These are phyloP conservation scores for Penicillium sp. DNA, from an alignment of 2,329 filamentous ascomycete species.

Conservation along the genomic window DNA sequence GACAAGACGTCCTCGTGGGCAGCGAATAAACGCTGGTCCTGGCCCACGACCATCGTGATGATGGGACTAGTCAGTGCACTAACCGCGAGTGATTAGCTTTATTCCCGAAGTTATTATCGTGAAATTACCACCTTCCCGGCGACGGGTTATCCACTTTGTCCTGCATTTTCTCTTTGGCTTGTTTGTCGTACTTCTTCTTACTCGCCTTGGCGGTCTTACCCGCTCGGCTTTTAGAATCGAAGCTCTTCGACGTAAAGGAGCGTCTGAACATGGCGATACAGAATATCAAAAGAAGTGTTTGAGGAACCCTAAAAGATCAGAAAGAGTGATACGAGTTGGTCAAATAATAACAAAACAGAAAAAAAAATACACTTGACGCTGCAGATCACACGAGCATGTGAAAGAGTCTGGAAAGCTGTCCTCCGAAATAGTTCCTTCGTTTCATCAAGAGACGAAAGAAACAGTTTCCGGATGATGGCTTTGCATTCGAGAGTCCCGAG, in stretches of 20 bases:
- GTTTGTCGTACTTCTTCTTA: conserved; percentile 76
- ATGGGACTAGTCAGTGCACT: conserved; percentile 68
- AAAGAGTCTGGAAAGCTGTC: conserved; percentile 57
- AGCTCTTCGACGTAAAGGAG: conserved; percentile 74
- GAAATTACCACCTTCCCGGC: conserved; percentile 49
- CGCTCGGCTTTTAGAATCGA: conserved; percentile 79
- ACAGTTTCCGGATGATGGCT: conserved; percentile 29
- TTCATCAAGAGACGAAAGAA: conserved; percentile 34
- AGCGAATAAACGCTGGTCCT: conserved; percentile 85
- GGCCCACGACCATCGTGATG: conserved; percentile 80
- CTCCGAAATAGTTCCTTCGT: conserved; percentile 34
- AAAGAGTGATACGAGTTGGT: conserved; percentile 43
- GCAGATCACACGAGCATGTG: conserved; percentile 51
- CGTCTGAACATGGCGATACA: conserved; percentile 80
- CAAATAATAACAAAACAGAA: conserved; percentile 25
- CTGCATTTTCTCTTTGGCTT: conserved; percentile 82
- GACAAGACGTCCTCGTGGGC: conserved; percentile 90
- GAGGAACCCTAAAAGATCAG: conserved; percentile 39
- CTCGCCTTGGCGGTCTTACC: conserved; percentile 80
- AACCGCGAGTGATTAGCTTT: background rate
- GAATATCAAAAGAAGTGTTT: conserved; percentile 30
- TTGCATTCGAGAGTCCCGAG: conserved; percentile 51
- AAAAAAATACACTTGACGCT: conserved; percentile 42
- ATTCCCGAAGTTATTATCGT: background rate
- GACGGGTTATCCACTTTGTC: conserved; percentile 69